Evolutionary conservation across 164 flowering plant species (phyloP), one percentile per base, ranked within the genome.

Genomic region (Protea cynaroides): DNA sequence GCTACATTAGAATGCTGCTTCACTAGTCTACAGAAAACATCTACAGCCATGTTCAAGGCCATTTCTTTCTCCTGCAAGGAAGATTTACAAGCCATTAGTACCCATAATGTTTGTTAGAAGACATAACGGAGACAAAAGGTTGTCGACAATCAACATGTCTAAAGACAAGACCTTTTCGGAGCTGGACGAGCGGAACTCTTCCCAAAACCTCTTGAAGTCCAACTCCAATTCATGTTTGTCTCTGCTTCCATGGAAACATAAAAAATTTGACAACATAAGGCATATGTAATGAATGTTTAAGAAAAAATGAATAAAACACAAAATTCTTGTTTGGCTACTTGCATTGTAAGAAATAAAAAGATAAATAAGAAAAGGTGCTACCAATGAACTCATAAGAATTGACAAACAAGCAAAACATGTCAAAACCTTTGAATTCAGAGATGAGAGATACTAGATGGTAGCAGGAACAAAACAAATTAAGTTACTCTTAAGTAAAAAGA

Each of bases 191-290:
- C 98, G 90, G 75, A 95, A 95, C 73, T 90, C 97, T 76, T 92
- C 98, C 99, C 99, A 95, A 65, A 70, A 83, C 75, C 97, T 92
- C 82, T 90, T 95, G 79, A 95, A 95, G 72, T 95, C 99, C 98
- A 90, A 74, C 78, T 95, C 99, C 88, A 92, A 59, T 69, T 87
- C 97, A 89, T 87, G 82, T 72, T 79, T 87, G 73, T 88, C 96
- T 77, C 98, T 92, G 89, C 65, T 76, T 61, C 34, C 54, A 29
- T 44, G 19, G 17, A 64, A 67, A 55, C 44, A 29, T 19, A 22
- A 65, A 15, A 29, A 21, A 18, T 46, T 7, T 25, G 15, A 19
- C 22, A 29, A 56, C 13, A 50, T 50, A 11, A 51, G 57, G 56
- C 50, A 62, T 22, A 25, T 38, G 11, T 21, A 59, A 25, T 21